Evolutionary conservation across 2,329 filamentous ascomycete species (phyloP).

Genomic region (Aureobasidium sp.): DNA sequence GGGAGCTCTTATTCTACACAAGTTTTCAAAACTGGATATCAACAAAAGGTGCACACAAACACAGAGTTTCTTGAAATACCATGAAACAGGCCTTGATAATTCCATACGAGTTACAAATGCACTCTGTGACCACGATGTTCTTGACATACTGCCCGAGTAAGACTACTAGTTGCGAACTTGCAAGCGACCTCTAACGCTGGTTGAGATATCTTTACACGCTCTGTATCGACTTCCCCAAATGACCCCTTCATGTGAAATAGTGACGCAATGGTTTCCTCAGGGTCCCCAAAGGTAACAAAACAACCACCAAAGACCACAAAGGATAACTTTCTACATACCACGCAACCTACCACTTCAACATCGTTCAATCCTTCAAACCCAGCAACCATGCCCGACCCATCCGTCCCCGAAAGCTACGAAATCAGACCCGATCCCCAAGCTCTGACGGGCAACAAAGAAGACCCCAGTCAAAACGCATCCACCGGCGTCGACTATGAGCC

Average conservation of each 20-base stretch:
- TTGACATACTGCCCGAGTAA: too few relatives aligned
- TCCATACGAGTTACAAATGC: too few relatives aligned
- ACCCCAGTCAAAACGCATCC: conserved; percentile 19
- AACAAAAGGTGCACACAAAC: too few relatives aligned
- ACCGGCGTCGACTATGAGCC: conserved; percentile 36
- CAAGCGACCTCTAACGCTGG: not conserved
- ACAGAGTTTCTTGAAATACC: too few relatives aligned
- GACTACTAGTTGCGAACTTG: too few relatives aligned
- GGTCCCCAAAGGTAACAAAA: not conserved
- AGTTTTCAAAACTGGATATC: not conserved
- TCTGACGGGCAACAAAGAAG: conserved; percentile 22
- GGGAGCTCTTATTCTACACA: not conserved
- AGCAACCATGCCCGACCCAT: conserved; percentile 10
- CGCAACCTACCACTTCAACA: not conserved
- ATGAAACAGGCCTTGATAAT: too few relatives aligned
- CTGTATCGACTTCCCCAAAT: not conserved
- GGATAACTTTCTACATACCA: not conserved
- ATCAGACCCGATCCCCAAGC: conserved; percentile 21
- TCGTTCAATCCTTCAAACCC: not conserved
- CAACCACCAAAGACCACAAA: not conserved
- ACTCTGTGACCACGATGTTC: too few relatives aligned
- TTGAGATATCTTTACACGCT: not conserved
- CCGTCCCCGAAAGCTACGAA: conserved; percentile 13
- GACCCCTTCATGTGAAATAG: conserved; percentile 1
- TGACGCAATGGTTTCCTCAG: not conserved